Evolutionary conservation across 129 eudicot species (phyloP), one percentile per base, ranked within the genome.

Genomic region (Flaveria ramosissima): DNA sequence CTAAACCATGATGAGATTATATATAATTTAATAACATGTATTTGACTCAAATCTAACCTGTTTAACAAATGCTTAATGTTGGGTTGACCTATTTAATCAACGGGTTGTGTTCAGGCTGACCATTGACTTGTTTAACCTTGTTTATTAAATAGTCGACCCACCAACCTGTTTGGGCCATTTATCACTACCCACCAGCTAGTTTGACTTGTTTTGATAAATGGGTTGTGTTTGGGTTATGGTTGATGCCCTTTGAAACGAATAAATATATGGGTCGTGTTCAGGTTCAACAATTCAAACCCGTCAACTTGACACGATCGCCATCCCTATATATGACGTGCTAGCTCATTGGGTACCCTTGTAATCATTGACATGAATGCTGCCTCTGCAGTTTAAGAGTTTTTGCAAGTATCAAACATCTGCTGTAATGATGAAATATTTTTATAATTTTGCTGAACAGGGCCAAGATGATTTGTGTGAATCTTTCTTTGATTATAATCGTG

Each of bases 401-500:
- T 9, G 11, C n/a, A 5, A 11, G 36, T 11, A 39, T 13, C 8
- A 1, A 57, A 53, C n/a, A 51, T 24, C 16, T 59, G 30, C 71
- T 52, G 67, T 12, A 42, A 32, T 70, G 69, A 56, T 52, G 17
- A 27, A 62, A n/a, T 27, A 30, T 36, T 66, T 65, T 66, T 64
- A 46, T 43, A 52, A 52, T 27, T 41, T 80, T 80, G 81, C 57
- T 74, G 48, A 73, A 83, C 86, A 95, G 99, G 99, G 99, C 47
- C 94, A 95, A 86, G 99, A 95, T 85, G 99, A 95, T 73, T 84
- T 95, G 21, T 95, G 99, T 77, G 99, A 91, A 86, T 80, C 82
- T 55, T 95, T 95, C 80, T 95, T 95, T 78, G 89, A 88, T 59
- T 89, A 89, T 81, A 95, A 95, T 72, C 93, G 97, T 51, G 99